phyloP scores from a whole-genome alignment of 495 filamentous ascomycete species.

The Hyaloscypha hepaticicola region DNA sequence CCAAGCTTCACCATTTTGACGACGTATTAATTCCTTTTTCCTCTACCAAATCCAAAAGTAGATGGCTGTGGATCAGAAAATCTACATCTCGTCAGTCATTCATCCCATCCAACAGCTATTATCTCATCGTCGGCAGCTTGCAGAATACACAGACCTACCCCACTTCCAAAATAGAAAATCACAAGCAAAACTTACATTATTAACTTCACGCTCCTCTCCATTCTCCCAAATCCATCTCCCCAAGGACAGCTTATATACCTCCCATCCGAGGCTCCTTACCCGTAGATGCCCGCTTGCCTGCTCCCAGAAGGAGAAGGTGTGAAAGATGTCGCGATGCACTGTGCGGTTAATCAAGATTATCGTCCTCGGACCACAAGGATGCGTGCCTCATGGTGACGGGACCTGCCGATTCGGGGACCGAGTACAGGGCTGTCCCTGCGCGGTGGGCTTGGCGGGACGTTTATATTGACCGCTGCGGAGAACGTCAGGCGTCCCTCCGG shows the following conservation, averaged over 20 bases:
- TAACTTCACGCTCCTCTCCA: not conserved
- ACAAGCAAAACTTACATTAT: not conserved
- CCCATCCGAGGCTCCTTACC: not conserved
- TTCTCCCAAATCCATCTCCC: not conserved
- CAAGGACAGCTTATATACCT: not conserved
- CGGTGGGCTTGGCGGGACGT: too few species aligned
- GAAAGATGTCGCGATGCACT: not conserved
- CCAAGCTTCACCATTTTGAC: conserved; percentile 9
- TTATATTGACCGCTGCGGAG: too few species aligned
- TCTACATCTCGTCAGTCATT: conserved; percentile 2
- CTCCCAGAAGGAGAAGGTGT: not conserved
- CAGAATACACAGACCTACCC: not conserved
- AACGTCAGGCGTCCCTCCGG: too few species aligned
- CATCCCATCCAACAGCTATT: not conserved
- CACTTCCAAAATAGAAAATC: not conserved
- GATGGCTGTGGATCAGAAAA: not conserved
- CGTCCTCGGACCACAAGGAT: too few species aligned
- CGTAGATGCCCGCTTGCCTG: not conserved
- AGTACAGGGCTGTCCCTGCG: too few species aligned
- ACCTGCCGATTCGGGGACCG: too few species aligned
- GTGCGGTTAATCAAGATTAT: not conserved
- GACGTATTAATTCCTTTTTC: not conserved
- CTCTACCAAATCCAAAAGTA: not conserved
- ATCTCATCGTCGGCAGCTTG: not conserved
- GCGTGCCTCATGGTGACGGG: too few species aligned